phyloP scores from a whole-genome alignment of 2,329 filamentous ascomycete species.

The Penicillium hesseltinei region DNA sequence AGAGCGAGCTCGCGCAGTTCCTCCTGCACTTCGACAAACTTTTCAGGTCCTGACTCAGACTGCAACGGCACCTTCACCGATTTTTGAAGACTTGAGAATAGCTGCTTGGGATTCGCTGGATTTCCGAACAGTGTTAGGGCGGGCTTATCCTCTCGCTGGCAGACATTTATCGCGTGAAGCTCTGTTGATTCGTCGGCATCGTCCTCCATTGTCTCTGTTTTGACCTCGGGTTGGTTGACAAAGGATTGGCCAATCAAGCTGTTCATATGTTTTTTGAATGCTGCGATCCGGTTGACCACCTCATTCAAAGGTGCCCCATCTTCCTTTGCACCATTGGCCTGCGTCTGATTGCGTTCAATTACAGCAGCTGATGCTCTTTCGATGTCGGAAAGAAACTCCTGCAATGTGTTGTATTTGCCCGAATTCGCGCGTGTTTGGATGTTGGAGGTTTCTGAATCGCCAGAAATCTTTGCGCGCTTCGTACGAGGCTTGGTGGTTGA shows the following conservation, averaged over 20 bases:
- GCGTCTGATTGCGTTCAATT: conserved; percentile 38
- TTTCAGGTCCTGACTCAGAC: conserved; percentile 37
- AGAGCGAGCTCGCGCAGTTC: conserved; percentile 64
- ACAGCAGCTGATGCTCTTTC: conserved; percentile 40
- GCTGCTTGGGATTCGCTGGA: conserved; percentile 69
- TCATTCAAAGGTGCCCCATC: conserved; percentile 34
- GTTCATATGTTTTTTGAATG: conserved; percentile 63
- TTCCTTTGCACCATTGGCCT: conserved; percentile 26
- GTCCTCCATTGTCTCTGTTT: conserved; percentile 35
- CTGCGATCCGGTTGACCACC: conserved; percentile 47
- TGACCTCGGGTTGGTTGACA: conserved; percentile 41
- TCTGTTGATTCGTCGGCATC: conserved; percentile 33
- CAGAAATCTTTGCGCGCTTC: conserved; percentile 45
- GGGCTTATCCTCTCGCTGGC: conserved; percentile 51
- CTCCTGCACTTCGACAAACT: conserved; percentile 43
- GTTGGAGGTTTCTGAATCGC: conserved; percentile 34
- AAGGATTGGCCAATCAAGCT: conserved; percentile 63
- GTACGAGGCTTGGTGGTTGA: conserved; percentile 41
- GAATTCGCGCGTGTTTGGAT: conserved; percentile 41
- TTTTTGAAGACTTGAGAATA: conserved; percentile 81
- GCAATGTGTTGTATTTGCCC: conserved; percentile 41
- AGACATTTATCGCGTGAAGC: conserved; percentile 39
- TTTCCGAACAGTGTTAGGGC: conserved; percentile 77
- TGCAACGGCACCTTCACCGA: conserved; percentile 35
- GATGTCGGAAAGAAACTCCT: conserved; percentile 45